Evolutionary conservation across 495 filamentous ascomycete genomes (phyloP), one percentile per base, ranked within the genome.

Genomic region (Saxophila tyrrhenica): DNA sequence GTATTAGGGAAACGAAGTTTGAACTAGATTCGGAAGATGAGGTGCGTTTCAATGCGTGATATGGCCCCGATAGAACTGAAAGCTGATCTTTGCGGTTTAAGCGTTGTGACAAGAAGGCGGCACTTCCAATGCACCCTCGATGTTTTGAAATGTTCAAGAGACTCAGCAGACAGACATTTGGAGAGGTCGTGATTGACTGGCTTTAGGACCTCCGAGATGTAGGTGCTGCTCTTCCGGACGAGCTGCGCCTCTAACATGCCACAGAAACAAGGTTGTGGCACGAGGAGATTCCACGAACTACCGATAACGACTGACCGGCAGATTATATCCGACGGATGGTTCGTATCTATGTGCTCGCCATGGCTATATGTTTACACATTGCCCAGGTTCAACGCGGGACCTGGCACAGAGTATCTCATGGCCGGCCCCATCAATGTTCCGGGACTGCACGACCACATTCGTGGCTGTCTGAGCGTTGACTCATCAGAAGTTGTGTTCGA

Each of bases 131-230:
- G 52, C 44, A 55, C 24, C 32, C 43, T 2, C 17, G 11, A 22
- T 55, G 43, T 22, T 55, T 50, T 42, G 39, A 55, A 15, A 19
- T 55, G 25, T 55, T 48, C 46, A 39, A 55, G 52, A 47, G n/a
- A 8, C n/a, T 50, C 7, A 55, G 52, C 29, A 20, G 2, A 2
- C 2, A 39, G 25, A 22, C 19, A 20, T 19, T 55, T 2, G 52
- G 52, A 10, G 39, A 50, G 19, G 38, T 55, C 2, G 38, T 49
- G 2, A 55, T 55, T 24, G 52, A 55, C 32, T 29, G 52, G 9
- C 24, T 50, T 20, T 50, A 44, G 52, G 20, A 25, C 17, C 46
- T 55, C 2, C 13, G 43, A 19, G 52, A 55, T 3, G 46, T 42
- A 17, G 8, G 16, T 16, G 25, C 15, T 7, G 17, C 16, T 16